Conservation (phyloP, 176 grass and related monocot genomes). For the Oryza glumipatula region DNA sequence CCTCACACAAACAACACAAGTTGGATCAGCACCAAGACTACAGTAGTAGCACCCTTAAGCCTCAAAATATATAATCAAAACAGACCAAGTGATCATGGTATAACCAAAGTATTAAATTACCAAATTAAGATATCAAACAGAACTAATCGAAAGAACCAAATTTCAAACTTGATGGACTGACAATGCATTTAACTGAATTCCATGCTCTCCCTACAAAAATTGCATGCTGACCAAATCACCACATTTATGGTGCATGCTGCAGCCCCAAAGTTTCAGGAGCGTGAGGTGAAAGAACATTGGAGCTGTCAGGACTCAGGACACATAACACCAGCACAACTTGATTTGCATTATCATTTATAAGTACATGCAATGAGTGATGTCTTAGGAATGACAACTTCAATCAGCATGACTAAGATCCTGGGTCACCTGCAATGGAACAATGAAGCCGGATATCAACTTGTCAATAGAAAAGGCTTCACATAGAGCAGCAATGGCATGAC, state of each 20-base stretch:
- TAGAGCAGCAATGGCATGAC: conserved; percentile 83
- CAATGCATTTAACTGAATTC: conserved; percentile 23
- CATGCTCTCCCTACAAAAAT: conserved; percentile 3
- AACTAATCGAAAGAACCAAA: conserved; percentile 17
- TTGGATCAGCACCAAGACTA: too few relatives aligned
- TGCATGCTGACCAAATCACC: conserved; percentile 2
- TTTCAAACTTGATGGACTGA: conserved; percentile 9
- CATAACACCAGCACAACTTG: neutral
- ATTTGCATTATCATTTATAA: conserved; percentile 25
- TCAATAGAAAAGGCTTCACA: conserved; percentile 87
- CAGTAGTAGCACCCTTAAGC: too few relatives aligned
- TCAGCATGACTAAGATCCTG: conserved; percentile 13
- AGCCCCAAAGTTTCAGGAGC: conserved; percentile 5
- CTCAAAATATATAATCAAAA: neutral
- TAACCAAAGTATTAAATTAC: neutral
- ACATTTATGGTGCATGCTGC: neutral
- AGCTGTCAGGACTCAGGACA: conserved; percentile 33
- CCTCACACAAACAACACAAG: too few relatives aligned
- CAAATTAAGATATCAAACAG: neutral
- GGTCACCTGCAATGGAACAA: conserved; percentile 86
- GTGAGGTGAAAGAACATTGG: conserved; percentile 3
- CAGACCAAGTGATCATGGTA: conserved; percentile 6
- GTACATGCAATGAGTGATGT: neutral
- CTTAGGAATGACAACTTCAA: conserved; percentile 4
- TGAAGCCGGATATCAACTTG: conserved; percentile 88